Conservation (phyloP, 768 basidiomycete genomes). For the Leccinum ochraceum region DNA sequence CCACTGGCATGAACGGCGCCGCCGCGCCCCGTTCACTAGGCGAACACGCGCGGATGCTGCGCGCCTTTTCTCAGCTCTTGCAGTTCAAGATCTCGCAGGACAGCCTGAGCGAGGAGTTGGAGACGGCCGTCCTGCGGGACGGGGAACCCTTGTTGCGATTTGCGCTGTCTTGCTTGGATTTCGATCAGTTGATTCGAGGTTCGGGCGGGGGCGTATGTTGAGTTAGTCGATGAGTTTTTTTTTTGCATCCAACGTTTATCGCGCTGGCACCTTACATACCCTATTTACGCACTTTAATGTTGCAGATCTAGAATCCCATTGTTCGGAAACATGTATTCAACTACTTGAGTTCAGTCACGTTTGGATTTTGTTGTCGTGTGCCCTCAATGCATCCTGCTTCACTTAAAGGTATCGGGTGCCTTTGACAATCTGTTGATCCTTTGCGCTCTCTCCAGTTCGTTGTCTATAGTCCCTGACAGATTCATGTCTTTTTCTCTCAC, state of each 20-base stretch:
- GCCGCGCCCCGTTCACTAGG: background rate
- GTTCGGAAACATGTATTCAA: background rate
- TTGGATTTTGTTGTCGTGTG: constrained; percentile 66
- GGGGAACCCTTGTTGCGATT: constrained; percentile 22
- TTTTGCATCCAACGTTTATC: constrained; percentile 3
- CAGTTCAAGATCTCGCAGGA: constrained; percentile 11
- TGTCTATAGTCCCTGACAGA: constrained; percentile 72
- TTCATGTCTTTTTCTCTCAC: constrained; percentile 72
- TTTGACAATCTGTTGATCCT: constrained; percentile 70
- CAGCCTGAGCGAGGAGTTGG: constrained; percentile 15
- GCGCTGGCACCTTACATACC: background rate
- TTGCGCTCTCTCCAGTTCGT: constrained; percentile 63
- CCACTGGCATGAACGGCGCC: background rate
- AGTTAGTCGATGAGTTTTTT: background rate
- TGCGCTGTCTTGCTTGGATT: constrained; percentile 23
- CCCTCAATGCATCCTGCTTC: constrained; percentile 35
- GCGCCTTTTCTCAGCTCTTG: constrained; percentile 19
- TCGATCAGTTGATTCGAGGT: constrained; percentile 19
- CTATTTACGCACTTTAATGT: constrained; percentile 1
- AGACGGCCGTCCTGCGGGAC: constrained; percentile 24
- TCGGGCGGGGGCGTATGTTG: background rate
- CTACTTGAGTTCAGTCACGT: background rate
- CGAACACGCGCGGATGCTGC: constrained; percentile 17
- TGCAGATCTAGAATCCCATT: background rate
- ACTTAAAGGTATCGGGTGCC: constrained; percentile 47